Percentiles rank a stretch among this genome's conserved stretches.
Evolutionary conservation across 2,329 filamentous ascomycete genomes (phyloP).

Genomic region (Graphilbum sp.): DNA sequence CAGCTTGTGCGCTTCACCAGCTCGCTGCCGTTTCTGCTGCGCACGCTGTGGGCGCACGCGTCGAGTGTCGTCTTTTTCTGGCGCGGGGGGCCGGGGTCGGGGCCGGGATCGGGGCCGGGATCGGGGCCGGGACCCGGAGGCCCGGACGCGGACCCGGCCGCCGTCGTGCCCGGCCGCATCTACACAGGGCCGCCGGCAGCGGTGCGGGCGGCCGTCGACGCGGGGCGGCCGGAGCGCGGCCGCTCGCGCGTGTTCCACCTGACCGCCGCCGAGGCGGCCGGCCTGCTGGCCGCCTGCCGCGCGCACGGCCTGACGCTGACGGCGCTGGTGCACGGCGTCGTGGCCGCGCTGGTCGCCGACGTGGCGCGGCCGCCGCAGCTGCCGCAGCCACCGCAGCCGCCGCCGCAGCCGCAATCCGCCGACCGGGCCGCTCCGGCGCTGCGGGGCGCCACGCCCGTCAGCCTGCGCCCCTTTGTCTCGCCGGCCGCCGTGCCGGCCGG

Average conservation of each 20-base stretch:
- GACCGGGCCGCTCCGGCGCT: too few species aligned
- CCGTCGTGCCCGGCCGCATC: slow-evolving; percentile 5
- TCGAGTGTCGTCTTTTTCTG: too few species aligned
- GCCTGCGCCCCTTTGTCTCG: slow-evolving; percentile 23
- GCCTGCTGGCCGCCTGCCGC: slow-evolving; percentile 23
- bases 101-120: too few species aligned
- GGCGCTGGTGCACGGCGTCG: slow-evolving; percentile 28
- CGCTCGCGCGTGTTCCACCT: slow-evolving; percentile 22
- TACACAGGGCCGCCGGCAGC: slow-evolving; percentile 21
- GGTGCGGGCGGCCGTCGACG: slow-evolving; percentile 15
- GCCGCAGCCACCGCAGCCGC: slow-evolving; percentile 7
- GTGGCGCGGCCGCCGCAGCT: slow-evolving; percentile 17
- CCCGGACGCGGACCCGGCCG: too few species aligned
- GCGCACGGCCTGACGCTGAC: slow-evolving; percentile 28
- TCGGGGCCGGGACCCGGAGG: too few species aligned
- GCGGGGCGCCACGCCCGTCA: slow-evolving; percentile 24
- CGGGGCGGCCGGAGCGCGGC: slow-evolving; percentile 14
- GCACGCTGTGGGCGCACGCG: slow-evolving; percentile 20
- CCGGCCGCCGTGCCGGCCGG: slow-evolving; percentile 6
- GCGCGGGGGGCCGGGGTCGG: too few species aligned
- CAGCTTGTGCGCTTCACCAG: slow-evolving; percentile 21
- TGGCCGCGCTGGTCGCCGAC: slow-evolving; percentile 22
- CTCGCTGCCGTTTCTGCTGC: slow-evolving; percentile 23
- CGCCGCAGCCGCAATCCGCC: too few species aligned
- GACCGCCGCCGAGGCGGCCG: slow-evolving; percentile 11